A percentile compares a stretch with the other conserved stretches of the same genome.
Evolutionary conservation across 345 rosid species (phyloP).

Genomic region (Combretum micranthum): DNA sequence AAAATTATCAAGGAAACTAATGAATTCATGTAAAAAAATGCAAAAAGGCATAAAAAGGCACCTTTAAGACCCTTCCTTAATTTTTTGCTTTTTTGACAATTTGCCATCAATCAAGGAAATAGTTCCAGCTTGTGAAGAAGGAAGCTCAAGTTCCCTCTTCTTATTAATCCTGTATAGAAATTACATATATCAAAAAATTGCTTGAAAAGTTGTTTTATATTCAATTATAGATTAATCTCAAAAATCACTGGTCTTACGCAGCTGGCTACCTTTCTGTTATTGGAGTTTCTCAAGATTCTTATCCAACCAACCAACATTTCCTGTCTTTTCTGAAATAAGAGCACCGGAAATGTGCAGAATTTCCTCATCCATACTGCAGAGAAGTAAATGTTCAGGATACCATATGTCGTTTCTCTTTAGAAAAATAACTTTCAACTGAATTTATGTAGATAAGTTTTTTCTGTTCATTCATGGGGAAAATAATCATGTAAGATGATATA

Average conservation of each 20-base stretch:
- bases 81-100: conserved; percentile 34
- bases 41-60: neutral
- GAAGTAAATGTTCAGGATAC: conserved; percentile 3
- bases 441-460: neutral
- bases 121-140: conserved; percentile 4
- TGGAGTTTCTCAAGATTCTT: conserved; percentile 27
- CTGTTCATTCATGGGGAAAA: neutral
- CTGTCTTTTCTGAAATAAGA: conserved; percentile 42
- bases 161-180: conserved; percentile 18
- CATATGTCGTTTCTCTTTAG: conserved; percentile 4
- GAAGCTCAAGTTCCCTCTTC: conserved; percentile 27
- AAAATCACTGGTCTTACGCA: conserved; percentile 3
- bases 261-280: conserved; percentile 29
- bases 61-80: conserved; percentile 14
- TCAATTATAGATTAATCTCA: neutral
- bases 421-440: neutral
- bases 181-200: conserved; percentile 5
- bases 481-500: neutral
- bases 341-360: conserved; percentile 67
- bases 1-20: too few relatives aligned
- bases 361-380: conserved; percentile 72
- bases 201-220: neutral
- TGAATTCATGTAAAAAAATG: too few relatives aligned
- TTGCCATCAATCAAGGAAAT: conserved; percentile 12
- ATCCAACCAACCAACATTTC: conserved; percentile 56